These are phyloP conservation scores for Biscogniauxia sp. DNA, from an alignment of 2,329 filamentous ascomycete species.

Conservation along the genomic window DNA sequence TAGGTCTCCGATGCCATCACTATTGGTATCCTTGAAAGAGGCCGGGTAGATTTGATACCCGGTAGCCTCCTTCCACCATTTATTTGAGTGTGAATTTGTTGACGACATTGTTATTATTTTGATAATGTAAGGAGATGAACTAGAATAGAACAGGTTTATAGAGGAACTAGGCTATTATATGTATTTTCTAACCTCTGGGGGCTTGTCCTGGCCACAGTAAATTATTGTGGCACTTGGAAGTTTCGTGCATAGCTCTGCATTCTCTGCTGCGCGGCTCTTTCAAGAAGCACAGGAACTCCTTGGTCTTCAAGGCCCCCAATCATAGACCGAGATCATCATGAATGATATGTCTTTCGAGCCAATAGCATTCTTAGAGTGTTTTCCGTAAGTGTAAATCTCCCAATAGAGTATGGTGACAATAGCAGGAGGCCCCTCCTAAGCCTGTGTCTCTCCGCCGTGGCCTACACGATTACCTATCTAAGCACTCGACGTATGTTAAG, in stretches of 20 bases:
- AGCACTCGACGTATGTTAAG: background rate
- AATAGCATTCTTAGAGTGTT: background rate
- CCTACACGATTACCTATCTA: background rate
- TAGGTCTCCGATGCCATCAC: slow-evolving; percentile 65
- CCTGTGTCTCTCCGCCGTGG: background rate
- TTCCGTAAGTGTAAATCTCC: background rate
- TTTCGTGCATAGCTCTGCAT: background rate
- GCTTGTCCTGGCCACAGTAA: background rate
- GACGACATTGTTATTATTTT: background rate
- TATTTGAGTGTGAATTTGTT: background rate
- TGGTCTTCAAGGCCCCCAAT: background rate
- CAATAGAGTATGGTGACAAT: background rate
- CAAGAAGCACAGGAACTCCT: background rate
- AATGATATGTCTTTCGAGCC: background rate
- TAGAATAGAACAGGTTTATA: no score
- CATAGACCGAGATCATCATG: background rate
- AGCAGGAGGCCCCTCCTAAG: background rate
- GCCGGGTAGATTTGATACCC: slow-evolving; percentile 57
- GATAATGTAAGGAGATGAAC: background rate
- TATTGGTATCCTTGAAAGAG: slow-evolving; percentile 56
- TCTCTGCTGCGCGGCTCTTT: background rate
- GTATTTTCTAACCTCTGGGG: background rate
- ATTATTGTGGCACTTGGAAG: background rate
- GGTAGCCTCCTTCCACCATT: slow-evolving; percentile 46
- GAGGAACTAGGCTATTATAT: background rate